Evolutionary conservation across 2,329 filamentous ascomycete genomes (phyloP).

Genomic region (Ophiocordyceps camponoti-saundersi): DNA sequence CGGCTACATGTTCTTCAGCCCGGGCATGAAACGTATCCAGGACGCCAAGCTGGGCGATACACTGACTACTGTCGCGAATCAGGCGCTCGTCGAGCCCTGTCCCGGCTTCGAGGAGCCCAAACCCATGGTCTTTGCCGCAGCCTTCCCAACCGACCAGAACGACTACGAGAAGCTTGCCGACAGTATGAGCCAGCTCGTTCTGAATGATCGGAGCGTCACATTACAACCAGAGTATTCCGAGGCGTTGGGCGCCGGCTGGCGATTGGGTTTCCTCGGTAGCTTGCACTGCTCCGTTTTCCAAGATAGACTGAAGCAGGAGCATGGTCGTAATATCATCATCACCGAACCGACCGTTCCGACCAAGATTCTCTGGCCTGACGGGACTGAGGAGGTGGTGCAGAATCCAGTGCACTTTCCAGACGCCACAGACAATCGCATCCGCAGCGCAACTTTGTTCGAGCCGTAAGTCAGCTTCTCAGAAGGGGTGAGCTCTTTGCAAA

Average conservation of each 20-base stretch:
- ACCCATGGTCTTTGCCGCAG: constrained; percentile 96
- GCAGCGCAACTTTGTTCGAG: constrained; percentile 29
- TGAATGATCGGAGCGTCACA: constrained; percentile 91
- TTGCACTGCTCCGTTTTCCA: constrained; percentile 98
- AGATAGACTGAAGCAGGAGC: constrained; percentile 83
- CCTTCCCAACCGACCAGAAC: constrained; percentile 81
- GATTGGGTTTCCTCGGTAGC: constrained; percentile 87
- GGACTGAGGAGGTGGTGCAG: constrained; percentile 61
- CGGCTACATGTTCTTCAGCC: constrained; percentile 93
- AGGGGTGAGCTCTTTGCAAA: too few relatives aligned
- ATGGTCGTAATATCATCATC: constrained; percentile 89
- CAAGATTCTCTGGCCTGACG: constrained; percentile 64
- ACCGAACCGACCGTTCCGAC: constrained; percentile 91
- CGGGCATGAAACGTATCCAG: constrained; percentile 91
- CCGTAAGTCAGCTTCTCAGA: constrained; percentile 21
- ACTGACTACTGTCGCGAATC: constrained; percentile 65
- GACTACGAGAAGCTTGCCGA: constrained; percentile 80
- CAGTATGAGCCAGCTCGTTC: constrained; percentile 80
- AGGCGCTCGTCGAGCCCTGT: constrained; percentile 60
- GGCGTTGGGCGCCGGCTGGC: constrained; percentile 84
- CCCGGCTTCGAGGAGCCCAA: constrained; percentile 95
- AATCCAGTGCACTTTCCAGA: constrained; percentile 86
- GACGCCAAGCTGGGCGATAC: constrained; percentile 96
- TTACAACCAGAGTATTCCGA: constrained; percentile 89
- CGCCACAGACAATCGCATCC: constrained; percentile 27